Base-by-base conservation (phyloP, 2,329 filamentous ascomycete genomes). In the Leptosphaerulina australis region DNA sequence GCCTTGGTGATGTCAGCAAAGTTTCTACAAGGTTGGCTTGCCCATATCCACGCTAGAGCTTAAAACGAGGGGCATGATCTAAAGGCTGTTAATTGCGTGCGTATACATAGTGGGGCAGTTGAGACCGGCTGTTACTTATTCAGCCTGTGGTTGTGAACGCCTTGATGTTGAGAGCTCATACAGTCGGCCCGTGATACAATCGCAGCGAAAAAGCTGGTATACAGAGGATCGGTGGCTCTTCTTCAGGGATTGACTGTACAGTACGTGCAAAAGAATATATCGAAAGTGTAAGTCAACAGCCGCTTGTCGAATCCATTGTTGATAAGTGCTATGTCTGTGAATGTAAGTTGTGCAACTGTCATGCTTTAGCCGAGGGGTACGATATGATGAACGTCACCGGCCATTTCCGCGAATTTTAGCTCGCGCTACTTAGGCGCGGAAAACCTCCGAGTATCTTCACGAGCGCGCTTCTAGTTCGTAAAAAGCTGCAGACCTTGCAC, bases 1-100 rank as follows among this genome's bases (percentile, higher is more conserved):
- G 33, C n/a, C 29, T 15, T n/a, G 29, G 46, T 44, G 46, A 50
- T 50, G 40, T 50, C 47, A 50, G 12, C 36, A 30, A 29, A 28
- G 17, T 24, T 45, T 38, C 15, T 17, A 30, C 21, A 10, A 31
- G 21, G 20, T 30, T 11, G 15, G 35, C 10, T 14, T 8, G 30
- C 30, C 41, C 35, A 41, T 26, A 20, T 11, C 30, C 45, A 38
- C n/a, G 26, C 24, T 30, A 37, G 21, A 25, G 7, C 22, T 18
- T 20, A 21, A 15, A 21, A 10, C 14, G 9, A 45, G 8, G 28
- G n/a, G 20, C 25, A 14, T 30, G 41, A 30, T 37, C 17, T 33
- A 26, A 21, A 25, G 38, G 14, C 11, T 28, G 17, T 21, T 28
- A 20, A 20, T 34, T 39, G 12, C 21, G 10, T 18, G 44, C 34